Evolutionary conservation across 2,329 filamentous ascomycete species (phyloP), one percentile per base, ranked within the genome.

Genomic region (Dactylellina parvicollis): DNA sequence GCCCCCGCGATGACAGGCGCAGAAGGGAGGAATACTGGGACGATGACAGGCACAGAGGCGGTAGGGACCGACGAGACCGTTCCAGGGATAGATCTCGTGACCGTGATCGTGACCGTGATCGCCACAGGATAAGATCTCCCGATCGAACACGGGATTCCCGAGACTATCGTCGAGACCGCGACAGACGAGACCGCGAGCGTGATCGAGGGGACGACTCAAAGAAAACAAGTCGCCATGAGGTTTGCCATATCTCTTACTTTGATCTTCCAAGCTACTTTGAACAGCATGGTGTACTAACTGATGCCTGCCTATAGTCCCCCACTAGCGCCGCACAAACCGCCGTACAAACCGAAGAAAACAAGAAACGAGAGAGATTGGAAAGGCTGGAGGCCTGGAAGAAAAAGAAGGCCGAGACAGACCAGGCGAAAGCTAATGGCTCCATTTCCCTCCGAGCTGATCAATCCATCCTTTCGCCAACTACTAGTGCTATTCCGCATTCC

Each of bases 381-480:
- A 74, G 76, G 24, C 66, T 78, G 9, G 77, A 78, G 36, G 77
- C 76, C 47, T 78, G 77, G 77, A 78, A 78, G 52, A 62, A 67
- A 49, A 78, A 78, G 67, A 75, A 76, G 36, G 77, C 77, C 20
- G 77, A 77, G 44, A 75, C 77, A 52, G 77, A 77, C 49, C 76
- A 77, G 47, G 75, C 75, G 40, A 78, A 78, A 60, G 76, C 76
- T 28, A 75, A 69, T 9, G 70, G 75, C 22, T 66, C 72, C 28
- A 76, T 76, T 20, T 77, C 77, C n/a, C 76, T 76, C 34, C 67
- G 77, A 55, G 75, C 76, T 62, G 74, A 69, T 30, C 52, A 74
- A 66, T 75, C 66, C 34, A 75, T 74, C 42, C 60, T 74, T 30
- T 75, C 70, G 60, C 75, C 76, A 16, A 76, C 64, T 34, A 72